These are phyloP conservation scores for Olyra latifolia DNA, from an alignment of 176 grass and related monocot genomes.

Conservation along the genomic window DNA sequence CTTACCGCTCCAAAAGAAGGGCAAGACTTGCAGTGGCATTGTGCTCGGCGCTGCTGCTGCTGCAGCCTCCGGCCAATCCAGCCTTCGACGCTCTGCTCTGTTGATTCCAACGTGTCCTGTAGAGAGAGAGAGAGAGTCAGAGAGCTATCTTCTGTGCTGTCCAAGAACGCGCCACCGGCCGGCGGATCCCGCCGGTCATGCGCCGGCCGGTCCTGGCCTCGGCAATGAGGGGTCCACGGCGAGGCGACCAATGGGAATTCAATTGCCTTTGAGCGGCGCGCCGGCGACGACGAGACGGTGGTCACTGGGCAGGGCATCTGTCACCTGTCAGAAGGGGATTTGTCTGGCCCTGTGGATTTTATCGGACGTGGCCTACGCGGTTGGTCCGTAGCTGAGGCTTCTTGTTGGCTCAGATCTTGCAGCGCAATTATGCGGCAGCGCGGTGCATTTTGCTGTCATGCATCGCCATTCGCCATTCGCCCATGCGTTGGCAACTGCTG, in stretches of 20 bases:
- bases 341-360: slow-evolving; percentile 8
- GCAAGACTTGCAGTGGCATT: background rate
- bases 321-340: background rate
- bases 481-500: background rate
- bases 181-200: background rate
- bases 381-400: background rate
- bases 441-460: background rate
- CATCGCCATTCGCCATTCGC: no score
- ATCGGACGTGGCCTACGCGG: background rate
- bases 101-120: no score
- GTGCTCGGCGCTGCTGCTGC: background rate
- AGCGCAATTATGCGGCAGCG: background rate
- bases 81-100: background rate
- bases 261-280: background rate
- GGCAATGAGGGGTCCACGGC: background rate
- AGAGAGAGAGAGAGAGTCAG: no score
- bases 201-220: no score
- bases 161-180: background rate
- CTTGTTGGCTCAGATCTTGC: slow-evolving; percentile 16
- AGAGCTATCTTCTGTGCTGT: background rate
- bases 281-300: background rate
- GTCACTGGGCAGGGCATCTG: background rate
- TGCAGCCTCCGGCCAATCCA: background rate
- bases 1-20: background rate
- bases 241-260: background rate